phyloP scores from a whole-genome alignment of 805 yeast genomes.

The Candida endomychidarum region DNA sequence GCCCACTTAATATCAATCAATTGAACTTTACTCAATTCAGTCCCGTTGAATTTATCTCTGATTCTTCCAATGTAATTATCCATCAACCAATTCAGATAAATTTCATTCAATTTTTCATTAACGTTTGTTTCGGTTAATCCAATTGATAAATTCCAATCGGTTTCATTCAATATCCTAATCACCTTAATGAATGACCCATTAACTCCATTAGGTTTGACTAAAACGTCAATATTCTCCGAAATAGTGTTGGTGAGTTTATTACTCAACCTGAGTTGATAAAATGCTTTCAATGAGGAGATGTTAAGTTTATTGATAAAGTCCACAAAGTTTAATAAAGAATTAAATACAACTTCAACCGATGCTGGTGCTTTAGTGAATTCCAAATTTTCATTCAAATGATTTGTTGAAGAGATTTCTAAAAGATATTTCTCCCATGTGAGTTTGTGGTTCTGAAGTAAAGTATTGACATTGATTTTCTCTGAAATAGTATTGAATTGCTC shows the following conservation, averaged over 20 bases:
- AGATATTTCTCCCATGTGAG: conserved; percentile 13
- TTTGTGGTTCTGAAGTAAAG: conserved; percentile 13
- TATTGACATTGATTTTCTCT: conserved; percentile 12
- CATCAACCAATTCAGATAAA: conserved; percentile 32
- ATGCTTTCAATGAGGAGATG: conserved; percentile 23
- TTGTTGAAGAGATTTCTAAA: conserved; percentile 1
- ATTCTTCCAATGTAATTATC: conserved; percentile 34
- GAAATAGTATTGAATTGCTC: conserved; percentile 10
- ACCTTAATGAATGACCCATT: conserved; percentile 16
- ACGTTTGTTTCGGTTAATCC: conserved; percentile 18
- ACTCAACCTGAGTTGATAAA: conserved; percentile 25
- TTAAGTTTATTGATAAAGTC: conserved; percentile 28
- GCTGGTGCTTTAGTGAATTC: neutral
- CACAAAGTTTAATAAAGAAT: conserved; percentile 28
- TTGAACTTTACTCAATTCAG: conserved; percentile 11
- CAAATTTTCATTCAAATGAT: neutral
- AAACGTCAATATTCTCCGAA: conserved; percentile 28
- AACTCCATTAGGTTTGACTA: conserved; percentile 18
- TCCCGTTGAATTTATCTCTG: conserved; percentile 19
- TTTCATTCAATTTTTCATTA: conserved; percentile 24
- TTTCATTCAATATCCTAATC: conserved; percentile 11
- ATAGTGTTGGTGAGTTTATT: conserved; percentile 27
- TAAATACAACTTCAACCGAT: conserved; percentile 14
- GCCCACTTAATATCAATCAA: conserved; percentile 18
- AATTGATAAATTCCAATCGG: conserved; percentile 28